phyloP scores from a whole-genome alignment of 2,329 filamentous ascomycete genomes.

The Graphiopsis chlorocephala region DNA sequence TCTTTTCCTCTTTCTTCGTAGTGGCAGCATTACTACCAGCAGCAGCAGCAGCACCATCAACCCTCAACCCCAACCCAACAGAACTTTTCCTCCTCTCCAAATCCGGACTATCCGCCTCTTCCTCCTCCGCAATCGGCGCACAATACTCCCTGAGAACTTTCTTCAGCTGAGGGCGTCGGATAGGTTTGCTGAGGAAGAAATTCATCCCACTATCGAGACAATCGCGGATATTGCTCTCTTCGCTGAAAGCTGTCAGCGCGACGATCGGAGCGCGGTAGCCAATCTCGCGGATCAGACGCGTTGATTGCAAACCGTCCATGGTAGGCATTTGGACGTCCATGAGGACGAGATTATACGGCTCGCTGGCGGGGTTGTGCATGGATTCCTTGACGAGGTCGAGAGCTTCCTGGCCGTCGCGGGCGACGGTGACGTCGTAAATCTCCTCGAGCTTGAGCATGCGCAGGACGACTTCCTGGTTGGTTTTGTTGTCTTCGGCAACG shows the following conservation, averaged over 20 bases:
- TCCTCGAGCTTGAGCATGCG: slow-evolving; percentile 73
- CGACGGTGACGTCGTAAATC: slow-evolving; percentile 83
- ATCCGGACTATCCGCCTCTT: slow-evolving; percentile 27
- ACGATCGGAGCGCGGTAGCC: slow-evolving; percentile 88
- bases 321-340: slow-evolving; percentile 97
- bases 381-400: slow-evolving; percentile 80
- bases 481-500: slow-evolving; percentile 76
- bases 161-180: slow-evolving; percentile 79
- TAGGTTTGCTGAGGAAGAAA: slow-evolving; percentile 74
- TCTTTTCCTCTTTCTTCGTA: not conserved
- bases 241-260: slow-evolving; percentile 83
- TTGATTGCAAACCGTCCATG: slow-evolving; percentile 83
- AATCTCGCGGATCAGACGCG: slow-evolving; percentile 77
- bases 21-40: not conserved
- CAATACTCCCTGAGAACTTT: slow-evolving; percentile 80
- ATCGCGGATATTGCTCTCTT: slow-evolving; percentile 69
- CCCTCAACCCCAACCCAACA: not conserved
- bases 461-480: slow-evolving; percentile 59
- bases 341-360: slow-evolving; percentile 81
- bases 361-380: slow-evolving; percentile 62
- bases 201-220: slow-evolving; percentile 86
- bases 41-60: not conserved
- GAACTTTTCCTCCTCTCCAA: not conserved
- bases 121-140: slow-evolving; percentile 74
- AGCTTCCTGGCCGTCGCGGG: slow-evolving; percentile 64